Base-by-base conservation (phyloP, 148 eudicot species). In the Camellia granthamiana region DNA sequence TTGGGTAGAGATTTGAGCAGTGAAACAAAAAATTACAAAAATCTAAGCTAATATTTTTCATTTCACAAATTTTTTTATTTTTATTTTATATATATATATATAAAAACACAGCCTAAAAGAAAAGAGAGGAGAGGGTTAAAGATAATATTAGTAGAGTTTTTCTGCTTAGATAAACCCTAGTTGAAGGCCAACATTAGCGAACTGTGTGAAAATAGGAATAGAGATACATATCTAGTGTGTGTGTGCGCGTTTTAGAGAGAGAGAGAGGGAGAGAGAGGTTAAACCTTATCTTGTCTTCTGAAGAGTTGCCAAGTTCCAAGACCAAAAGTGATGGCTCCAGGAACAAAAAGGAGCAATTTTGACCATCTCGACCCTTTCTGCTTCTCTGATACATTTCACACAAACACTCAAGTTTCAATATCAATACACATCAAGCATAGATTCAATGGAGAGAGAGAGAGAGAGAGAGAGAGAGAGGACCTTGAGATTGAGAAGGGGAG, bases 221-320 rank as follows among this genome's bases (percentile, higher is more conserved):
- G 54, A 51, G 54, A 30, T 30, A 30, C 38, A 30, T 30, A 30
- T 30, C 1, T 15, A 18, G 66, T 5, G 7, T 18, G 5, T 23
- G 30, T 62, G 66, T 62, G 66, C n/a, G 11, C 8, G 7, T 64
- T 3, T 8, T 14, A 38, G 47, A 13, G 46, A 38, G 72, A 43
- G 52, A 69, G 72, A 3, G 51, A 11, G 70, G 30, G 3, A 19
- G 68, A 30, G 42, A 19, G 64, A 41, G 16, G 78, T 11, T 75
- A 30, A 59, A 96, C 99, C 99, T 96, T 96, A 46, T 96, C 99
- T 76, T 92, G 88, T 78, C 99, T 88, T 82, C 99, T 86, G 84
- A 92, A 77, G 81, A 96, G 88, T 84, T 96, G 99, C 99, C 98
- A 96, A 46, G 94, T 87, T 21, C 99, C 99, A 68, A 96, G 98